Evolutionary conservation across 116 monocot species (phyloP).

Genomic region (Trichopus zeylanicus): DNA sequence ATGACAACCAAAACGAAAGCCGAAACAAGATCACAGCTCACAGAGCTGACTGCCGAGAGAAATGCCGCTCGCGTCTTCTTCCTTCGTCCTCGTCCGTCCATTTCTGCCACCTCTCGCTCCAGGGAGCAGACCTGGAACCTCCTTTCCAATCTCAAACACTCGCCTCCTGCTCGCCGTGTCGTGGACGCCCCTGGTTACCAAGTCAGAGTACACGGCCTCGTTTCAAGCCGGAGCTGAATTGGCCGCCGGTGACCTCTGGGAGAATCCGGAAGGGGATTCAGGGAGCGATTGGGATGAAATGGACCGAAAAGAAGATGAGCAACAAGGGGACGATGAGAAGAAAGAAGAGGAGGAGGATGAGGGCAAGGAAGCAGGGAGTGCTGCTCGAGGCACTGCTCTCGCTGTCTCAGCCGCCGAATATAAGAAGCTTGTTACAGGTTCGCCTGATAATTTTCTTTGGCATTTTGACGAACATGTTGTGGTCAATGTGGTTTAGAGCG

Average conservation of each 20-base stretch:
- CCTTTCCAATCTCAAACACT: no score
- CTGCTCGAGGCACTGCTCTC: not conserved
- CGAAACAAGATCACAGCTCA: no score
- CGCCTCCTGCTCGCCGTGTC: no score
- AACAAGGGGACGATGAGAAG: no score
- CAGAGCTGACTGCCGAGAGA: no score
- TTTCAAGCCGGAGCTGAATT: not conserved
- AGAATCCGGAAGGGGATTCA: conserved; percentile 4
- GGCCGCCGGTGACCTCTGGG: not conserved
- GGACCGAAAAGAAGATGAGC: not conserved
- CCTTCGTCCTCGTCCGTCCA: not conserved
- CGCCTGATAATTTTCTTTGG: not conserved
- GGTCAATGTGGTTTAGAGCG: no score
- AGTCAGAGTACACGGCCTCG: no score
- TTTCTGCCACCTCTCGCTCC: not conserved
- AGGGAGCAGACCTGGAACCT: no score
- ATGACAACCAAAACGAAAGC: not conserved
- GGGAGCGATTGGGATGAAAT: conserved; percentile 1
- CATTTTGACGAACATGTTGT: no score
- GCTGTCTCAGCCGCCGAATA: conserved; percentile 1
- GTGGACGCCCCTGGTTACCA: not conserved
- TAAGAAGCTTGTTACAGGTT: conserved; percentile 37
- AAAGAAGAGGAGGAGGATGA: not conserved
- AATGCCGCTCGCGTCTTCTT: not conserved
- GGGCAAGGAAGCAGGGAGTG: not conserved